phyloP scores from a whole-genome alignment of 2,329 filamentous ascomycete genomes.

The Colletotrichum sp. region DNA sequence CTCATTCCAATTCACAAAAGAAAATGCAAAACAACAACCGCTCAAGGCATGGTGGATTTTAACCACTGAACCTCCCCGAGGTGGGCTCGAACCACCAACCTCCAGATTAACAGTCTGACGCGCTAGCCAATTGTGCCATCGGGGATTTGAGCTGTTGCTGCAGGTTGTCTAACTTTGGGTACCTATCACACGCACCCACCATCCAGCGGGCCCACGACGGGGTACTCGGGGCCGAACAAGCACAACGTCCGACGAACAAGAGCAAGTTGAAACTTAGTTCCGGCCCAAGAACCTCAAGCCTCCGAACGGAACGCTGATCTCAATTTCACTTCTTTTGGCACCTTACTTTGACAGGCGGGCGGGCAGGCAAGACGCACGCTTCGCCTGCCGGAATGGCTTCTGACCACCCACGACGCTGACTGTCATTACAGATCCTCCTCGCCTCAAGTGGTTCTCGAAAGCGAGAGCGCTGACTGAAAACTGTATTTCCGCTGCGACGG shows the following conservation, averaged over 20 bases:
- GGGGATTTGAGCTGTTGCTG: conserved; percentile 4
- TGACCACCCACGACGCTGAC: neutral
- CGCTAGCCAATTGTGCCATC: conserved; percentile 23
- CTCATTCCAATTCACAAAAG: neutral
- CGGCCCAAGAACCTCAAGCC: neutral
- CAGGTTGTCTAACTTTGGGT: rapidly evolving
- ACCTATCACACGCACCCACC: rapidly evolving
- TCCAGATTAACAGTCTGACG: conserved; percentile 23
- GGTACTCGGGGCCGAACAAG: neutral
- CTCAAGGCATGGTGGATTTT: neutral
- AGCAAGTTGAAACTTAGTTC: neutral
- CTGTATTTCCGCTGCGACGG: neutral
- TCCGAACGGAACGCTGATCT: neutral
- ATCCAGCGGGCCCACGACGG: neutral
- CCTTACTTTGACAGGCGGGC: neutral
- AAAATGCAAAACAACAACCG: rapidly evolving
- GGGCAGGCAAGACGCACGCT: neutral
- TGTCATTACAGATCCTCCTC: neutral
- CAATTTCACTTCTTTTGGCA: neutral
- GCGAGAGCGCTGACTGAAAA: neutral
- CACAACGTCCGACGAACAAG: neutral
- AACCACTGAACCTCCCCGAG: conserved; percentile 9
- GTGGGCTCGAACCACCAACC: conserved; percentile 23
- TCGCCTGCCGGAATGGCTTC: neutral
- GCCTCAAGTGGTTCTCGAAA: neutral